These are phyloP conservation scores for Pseudogymnoascus sp. DNA, from an alignment of 2,329 filamentous ascomycete species.

Conservation along the genomic window DNA sequence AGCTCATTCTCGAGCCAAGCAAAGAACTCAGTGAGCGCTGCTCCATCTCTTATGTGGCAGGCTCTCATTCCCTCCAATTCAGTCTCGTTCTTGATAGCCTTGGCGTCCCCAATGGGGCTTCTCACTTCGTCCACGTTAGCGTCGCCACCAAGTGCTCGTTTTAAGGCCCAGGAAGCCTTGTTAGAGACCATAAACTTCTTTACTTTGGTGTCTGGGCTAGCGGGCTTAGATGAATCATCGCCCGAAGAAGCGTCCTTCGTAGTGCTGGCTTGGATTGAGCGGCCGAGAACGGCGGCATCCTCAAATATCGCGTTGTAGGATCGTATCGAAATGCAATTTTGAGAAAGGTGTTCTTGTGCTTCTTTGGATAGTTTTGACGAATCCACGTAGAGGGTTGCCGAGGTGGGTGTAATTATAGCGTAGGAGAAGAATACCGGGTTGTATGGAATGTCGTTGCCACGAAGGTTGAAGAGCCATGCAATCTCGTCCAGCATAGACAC, in stretches of 20 bases:
- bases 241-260: constrained; percentile 27
- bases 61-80: constrained; percentile 89
- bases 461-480: constrained; percentile 96
- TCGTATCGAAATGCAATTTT: constrained; percentile 63
- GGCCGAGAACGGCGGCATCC: constrained; percentile 61
- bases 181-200: constrained; percentile 78
- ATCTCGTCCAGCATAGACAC: constrained; percentile 94
- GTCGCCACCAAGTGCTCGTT: constrained; percentile 76
- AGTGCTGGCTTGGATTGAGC: constrained; percentile 25
- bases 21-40: constrained; percentile 85
- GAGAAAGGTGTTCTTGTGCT: constrained; percentile 60
- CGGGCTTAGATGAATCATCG: constrained; percentile 25
- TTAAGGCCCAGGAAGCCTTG: constrained; percentile 87
- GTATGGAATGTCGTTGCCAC: constrained; percentile 91
- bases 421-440: constrained; percentile 99
- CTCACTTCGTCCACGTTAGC: constrained; percentile 76
- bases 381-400: constrained; percentile 78
- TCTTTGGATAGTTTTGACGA: constrained; percentile 65
- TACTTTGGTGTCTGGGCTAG: constrained; percentile 27
- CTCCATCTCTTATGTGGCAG: constrained; percentile 89
- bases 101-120: constrained; percentile 82
- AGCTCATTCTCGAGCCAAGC: constrained; percentile 94
- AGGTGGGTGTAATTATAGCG: constrained; percentile 70
- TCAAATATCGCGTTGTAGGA: constrained; percentile 77
- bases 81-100: constrained; percentile 86